These are phyloP conservation scores for Favolaschia claudopus DNA, from an alignment of 768 basidiomycete species.

Conservation along the genomic window DNA sequence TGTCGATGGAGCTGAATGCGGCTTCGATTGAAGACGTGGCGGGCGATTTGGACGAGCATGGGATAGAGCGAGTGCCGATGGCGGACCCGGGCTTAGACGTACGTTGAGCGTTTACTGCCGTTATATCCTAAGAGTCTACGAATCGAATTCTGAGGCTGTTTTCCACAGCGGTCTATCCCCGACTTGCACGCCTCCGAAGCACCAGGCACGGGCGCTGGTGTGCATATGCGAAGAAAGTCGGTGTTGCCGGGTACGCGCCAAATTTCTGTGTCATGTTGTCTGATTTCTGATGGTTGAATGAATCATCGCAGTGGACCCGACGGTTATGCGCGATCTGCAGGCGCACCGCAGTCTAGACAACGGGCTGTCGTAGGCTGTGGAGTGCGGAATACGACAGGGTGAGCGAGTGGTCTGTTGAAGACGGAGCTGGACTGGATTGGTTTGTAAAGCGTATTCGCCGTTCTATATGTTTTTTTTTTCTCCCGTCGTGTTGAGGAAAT, in stretches of 20 bases:
- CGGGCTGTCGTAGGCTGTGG: constrained; percentile 30
- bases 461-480: constrained; percentile 9
- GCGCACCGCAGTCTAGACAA: constrained; percentile 86
- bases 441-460: constrained; percentile 10
- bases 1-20: constrained; percentile 89
- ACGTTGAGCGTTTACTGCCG: constrained; percentile 39
- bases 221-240: constrained; percentile 94
- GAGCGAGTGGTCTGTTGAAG: too few relatives aligned
- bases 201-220: constrained; percentile 61
- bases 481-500: constrained; percentile 19
- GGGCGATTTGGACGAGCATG: constrained; percentile 78
- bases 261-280: constrained; percentile 23
- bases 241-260: constrained; percentile 88
- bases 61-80: constrained; percentile 89
- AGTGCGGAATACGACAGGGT: constrained; percentile 17
- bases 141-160: constrained; percentile 21
- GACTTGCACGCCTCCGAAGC: constrained; percentile 68
- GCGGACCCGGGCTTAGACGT: constrained; percentile 91
- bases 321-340: constrained; percentile 87
- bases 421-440: too few relatives aligned
- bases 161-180: constrained; percentile 67
- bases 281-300: constrained; percentile 10
- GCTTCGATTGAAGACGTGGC: constrained; percentile 79
- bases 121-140: background rate
- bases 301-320: constrained; percentile 75